Conservation (phyloP, 2,329 filamentous ascomycete species). For the Penicillium sp. region DNA sequence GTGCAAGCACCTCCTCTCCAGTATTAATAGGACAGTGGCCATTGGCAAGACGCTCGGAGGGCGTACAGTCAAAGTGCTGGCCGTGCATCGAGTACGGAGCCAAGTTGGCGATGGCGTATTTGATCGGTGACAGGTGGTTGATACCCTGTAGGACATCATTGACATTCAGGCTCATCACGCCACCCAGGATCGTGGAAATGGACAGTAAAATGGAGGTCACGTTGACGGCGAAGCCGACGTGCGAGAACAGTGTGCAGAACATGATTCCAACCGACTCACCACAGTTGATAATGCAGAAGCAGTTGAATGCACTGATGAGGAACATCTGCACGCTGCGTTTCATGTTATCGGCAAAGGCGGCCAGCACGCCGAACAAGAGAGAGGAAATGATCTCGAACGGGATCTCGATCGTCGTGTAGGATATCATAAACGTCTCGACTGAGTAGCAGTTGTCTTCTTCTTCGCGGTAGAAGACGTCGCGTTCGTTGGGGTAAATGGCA, state of each 20-base stretch:
- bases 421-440: constrained; percentile 64
- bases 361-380: constrained; percentile 62
- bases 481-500: constrained; percentile 65
- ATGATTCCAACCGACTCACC: constrained; percentile 73
- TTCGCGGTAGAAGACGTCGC: constrained; percentile 73
- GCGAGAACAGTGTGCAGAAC: constrained; percentile 71
- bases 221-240: constrained; percentile 73
- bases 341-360: constrained; percentile 61
- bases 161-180: constrained; percentile 66
- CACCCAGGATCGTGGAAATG: constrained; percentile 66
- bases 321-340: constrained; percentile 60
- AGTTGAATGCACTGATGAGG: constrained; percentile 63
- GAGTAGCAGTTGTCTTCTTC: constrained; percentile 69
- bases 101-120: constrained; percentile 64
- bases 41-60: constrained; percentile 54
- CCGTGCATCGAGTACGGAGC: constrained; percentile 60
- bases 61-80: constrained; percentile 61
- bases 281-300: constrained; percentile 68
- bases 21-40: constrained; percentile 62
- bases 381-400: constrained; percentile 66
- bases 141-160: constrained; percentile 61
- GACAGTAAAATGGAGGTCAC: constrained; percentile 65
- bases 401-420: constrained; percentile 66
- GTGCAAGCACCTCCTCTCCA: constrained; percentile 61
- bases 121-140: constrained; percentile 68